Percentiles rank a stretch among this genome's conserved stretches.
phyloP scores from a whole-genome alignment of 176 grass and related monocot species.

The Oryza glumipatula region DNA sequence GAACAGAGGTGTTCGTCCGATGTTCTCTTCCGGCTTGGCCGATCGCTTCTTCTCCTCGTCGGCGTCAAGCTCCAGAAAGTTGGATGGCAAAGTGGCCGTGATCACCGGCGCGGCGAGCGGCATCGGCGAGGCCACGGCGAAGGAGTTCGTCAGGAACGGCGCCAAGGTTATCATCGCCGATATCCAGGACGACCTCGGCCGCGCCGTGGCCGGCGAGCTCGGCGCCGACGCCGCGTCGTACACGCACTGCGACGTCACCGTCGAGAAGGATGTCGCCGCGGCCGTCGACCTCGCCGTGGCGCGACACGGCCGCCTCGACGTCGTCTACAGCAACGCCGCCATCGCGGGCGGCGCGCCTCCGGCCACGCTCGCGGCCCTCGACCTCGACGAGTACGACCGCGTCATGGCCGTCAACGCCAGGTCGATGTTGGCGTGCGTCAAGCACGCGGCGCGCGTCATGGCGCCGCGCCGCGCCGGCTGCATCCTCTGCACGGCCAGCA shows the following conservation, averaged over 20 bases:
- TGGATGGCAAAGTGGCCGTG: conserved; percentile 59
- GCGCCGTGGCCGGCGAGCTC: conserved; percentile 41
- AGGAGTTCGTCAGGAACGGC: conserved; percentile 61
- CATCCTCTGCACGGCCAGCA: conserved; percentile 5
- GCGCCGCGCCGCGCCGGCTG: background rate
- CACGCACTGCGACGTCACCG: conserved; percentile 56
- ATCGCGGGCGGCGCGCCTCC: background rate
- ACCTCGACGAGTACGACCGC: conserved; percentile 58
- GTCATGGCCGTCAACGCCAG: background rate
- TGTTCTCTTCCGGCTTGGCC: too few relatives aligned
- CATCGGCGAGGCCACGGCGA: conserved; percentile 53
- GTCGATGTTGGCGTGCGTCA: too few relatives aligned
- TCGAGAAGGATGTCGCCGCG: conserved; percentile 48
- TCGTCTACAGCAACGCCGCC: conserved; percentile 71
- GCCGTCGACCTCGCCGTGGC: conserved; percentile 59
- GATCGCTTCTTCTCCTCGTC: too few relatives aligned
- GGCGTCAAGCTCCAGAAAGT: too few relatives aligned
- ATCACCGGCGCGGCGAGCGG: conserved; percentile 78
- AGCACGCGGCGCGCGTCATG: too few relatives aligned
- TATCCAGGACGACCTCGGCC: conserved; percentile 54
- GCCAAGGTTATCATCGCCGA: conserved; percentile 70
- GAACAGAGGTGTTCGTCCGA: too few relatives aligned
- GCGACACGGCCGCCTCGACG: conserved; percentile 43
- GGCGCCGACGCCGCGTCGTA: conserved; percentile 41
- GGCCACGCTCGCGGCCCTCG: conserved; percentile 30